Percentiles rank a stretch among this genome's conserved stretches.
These are phyloP conservation scores for Clitoria ternatea DNA, from an alignment of 306 rosid species.

Conservation along the genomic window DNA sequence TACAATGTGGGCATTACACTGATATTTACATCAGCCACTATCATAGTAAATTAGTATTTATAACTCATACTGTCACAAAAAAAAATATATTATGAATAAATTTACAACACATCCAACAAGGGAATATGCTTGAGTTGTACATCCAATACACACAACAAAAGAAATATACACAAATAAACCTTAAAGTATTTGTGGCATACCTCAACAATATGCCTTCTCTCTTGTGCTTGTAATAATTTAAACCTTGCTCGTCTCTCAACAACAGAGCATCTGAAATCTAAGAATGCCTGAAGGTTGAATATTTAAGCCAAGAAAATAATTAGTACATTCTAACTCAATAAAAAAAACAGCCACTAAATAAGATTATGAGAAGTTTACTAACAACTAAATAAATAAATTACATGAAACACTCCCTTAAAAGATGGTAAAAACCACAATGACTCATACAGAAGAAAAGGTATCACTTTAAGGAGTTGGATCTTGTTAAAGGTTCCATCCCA, in stretches of 20 bases:
- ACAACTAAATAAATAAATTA: not conserved
- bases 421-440: not conserved
- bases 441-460: not conserved
- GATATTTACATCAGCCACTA: not conserved
- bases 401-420: not conserved
- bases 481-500: too few species aligned
- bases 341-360: not conserved
- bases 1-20: not conserved
- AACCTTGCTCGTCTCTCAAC: conserved; percentile 87
- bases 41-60: not conserved
- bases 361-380: not conserved
- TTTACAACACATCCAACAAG: not conserved
- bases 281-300: conserved; percentile 57
- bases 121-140: not conserved
- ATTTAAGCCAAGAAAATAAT: not conserved
- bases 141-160: not conserved
- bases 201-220: conserved; percentile 84
- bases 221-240: conserved; percentile 80
- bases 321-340: not conserved
- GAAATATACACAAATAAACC: not conserved
- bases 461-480: not conserved
- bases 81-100: not conserved
- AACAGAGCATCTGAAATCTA: conserved; percentile 89
- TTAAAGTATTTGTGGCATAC: conserved; percentile 32
- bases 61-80: not conserved